Evolutionary conservation across 306 rosid genomes (phyloP).

Genomic region (Rosa lucieae): DNA sequence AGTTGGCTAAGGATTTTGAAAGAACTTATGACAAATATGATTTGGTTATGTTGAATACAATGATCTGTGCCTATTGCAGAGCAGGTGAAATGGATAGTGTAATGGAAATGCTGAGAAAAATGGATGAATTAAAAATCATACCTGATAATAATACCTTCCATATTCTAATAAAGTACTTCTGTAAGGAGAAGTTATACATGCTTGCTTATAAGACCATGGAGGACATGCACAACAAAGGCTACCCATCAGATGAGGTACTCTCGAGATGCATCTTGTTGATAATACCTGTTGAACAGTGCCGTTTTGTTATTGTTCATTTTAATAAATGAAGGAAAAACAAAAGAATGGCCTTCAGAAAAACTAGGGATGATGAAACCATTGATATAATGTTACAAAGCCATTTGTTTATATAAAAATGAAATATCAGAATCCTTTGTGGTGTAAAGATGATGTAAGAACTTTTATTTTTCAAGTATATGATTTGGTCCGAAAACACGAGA

Average conservation of each 20-base stretch:
- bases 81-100: slow-evolving; percentile 94
- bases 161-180: slow-evolving; percentile 81
- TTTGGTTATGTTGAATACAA: slow-evolving; percentile 77
- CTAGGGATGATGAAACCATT: neutral
- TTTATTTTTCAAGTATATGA: neutral
- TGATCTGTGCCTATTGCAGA: slow-evolving; percentile 95
- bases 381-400: neutral
- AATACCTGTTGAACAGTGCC: slow-evolving; percentile 9
- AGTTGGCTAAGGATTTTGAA: slow-evolving; percentile 78
- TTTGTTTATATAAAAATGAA: neutral
- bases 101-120: slow-evolving; percentile 85
- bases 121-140: slow-evolving; percentile 79
- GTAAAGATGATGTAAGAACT: neutral
- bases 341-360: neutral
- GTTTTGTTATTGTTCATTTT: neutral
- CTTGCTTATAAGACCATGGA: slow-evolving; percentile 77
- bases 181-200: slow-evolving; percentile 74
- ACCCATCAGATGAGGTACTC: slow-evolving; percentile 83
- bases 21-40: slow-evolving; percentile 69
- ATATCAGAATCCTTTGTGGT: neutral
- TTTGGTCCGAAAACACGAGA: neutral
- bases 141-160: slow-evolving; percentile 86
- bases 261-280: neutral
- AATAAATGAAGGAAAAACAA: neutral
- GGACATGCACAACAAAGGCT: slow-evolving; percentile 85